Base-by-base conservation (phyloP, 495 filamentous ascomycete genomes). In the Penicillium parvum region DNA sequence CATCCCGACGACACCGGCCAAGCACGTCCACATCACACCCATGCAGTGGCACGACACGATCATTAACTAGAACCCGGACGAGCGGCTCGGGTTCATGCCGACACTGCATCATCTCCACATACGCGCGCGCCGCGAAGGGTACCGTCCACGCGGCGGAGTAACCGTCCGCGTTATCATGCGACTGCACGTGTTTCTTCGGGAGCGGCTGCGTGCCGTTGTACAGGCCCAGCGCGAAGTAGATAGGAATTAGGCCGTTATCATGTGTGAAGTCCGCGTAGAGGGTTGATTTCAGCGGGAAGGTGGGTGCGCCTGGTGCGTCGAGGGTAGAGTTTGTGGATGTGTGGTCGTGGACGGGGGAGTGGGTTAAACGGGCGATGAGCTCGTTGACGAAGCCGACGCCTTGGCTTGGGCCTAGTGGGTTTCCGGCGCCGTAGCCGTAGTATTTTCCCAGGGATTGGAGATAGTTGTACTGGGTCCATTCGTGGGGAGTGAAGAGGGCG, bases 181-280 rank as follows among this genome's bases (percentile, higher is more conserved):
- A 66, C 47, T 74, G 52, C 14, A 77, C 53, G 11, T 72, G 61
- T 4, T 75, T 72, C 25, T 64, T 70, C 0, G 71, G 66, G 1
- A 84, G 61, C n/a, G 0, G 66, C 62, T 5, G 37, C 52, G 79
- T 84, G 16, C 52, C 58, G 23, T 87, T 83, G 57, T 86, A 92
- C 39, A 94, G 49, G 0, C 87, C 84, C 44, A 95, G 53, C 1
- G 88, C 86, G 12, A 75, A 76, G 61, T 85, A 82, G 21, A 89
- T 78, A 12, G 72, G 70, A 10, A 79, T 78, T 78, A 94, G 84
- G 45, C 84, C 80, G 57, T 92, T 94, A 63, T 95, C 89, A 54
- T 95, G 89, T 15, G 81, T 83, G 57, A 95, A 94, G 63, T 95
- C 89, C 0, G 86, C 88, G 46, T 88, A 95, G 3, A 92, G 60